phyloP scores from a whole-genome alignment of 192 early-diverging fungal genomes.

The Mortierella antarctica region DNA sequence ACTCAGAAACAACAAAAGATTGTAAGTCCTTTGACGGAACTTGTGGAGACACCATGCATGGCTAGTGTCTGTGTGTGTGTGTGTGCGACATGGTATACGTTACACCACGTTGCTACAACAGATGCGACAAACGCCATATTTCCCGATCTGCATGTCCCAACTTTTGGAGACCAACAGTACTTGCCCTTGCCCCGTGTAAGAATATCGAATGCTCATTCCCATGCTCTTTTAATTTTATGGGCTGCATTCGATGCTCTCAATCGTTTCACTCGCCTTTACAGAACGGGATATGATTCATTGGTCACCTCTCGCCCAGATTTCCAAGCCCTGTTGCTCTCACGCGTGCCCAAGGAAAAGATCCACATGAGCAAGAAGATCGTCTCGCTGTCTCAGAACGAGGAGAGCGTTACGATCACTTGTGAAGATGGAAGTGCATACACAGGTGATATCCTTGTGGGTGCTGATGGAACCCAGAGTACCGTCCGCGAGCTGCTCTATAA shows the following conservation, averaged over 20 bases:
- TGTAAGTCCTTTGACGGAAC: constrained; percentile 13
- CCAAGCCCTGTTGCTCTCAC: constrained; percentile 14
- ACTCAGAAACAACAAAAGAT: constrained; percentile 20
- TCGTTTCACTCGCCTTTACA: neutral
- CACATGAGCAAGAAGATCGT: constrained; percentile 27
- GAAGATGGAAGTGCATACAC: constrained; percentile 21
- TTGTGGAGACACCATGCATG: no score
- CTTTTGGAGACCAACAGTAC: neutral
- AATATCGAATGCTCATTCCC: neutral
- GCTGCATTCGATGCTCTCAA: neutral
- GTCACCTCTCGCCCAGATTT: constrained; percentile 28
- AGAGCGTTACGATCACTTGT: constrained; percentile 36
- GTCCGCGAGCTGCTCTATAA: constrained; percentile 23
- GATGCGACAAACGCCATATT: no score
- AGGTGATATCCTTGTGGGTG: constrained; percentile 35
- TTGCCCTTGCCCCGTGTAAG: neutral
- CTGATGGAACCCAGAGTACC: constrained; percentile 28
- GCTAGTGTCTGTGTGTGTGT: no score
- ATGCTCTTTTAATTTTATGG: neutral
- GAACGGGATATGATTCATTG: constrained; percentile 20
- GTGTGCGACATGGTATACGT: neutral
- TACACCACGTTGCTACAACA: neutral
- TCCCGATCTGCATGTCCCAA: neutral
- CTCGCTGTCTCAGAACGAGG: constrained; percentile 11
- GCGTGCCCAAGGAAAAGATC: constrained; percentile 33